These are phyloP conservation scores for Colletotrichum phormii DNA, from an alignment of 2,329 filamentous ascomycete species.

Conservation along the genomic window DNA sequence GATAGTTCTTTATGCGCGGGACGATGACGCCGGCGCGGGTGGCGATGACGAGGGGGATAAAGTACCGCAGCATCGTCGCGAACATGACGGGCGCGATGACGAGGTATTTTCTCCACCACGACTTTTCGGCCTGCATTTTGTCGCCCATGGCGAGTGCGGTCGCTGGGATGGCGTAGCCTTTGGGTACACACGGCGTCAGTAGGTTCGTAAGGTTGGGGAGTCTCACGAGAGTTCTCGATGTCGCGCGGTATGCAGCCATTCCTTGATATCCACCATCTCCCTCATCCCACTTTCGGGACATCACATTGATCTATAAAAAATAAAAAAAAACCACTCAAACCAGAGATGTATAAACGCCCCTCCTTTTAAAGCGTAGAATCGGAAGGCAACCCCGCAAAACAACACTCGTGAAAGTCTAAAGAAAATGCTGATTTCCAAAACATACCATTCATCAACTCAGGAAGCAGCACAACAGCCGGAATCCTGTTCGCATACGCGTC, in stretches of 20 bases:
- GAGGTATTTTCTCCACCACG: slow-evolving; percentile 25
- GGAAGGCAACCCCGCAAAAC: too few relatives aligned
- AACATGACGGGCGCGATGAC: slow-evolving; percentile 45
- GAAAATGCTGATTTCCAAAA: neutral
- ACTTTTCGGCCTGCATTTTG: slow-evolving; percentile 32
- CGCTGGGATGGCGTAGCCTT: slow-evolving; percentile 45
- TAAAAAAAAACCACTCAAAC: too few relatives aligned
- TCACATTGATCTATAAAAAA: too few relatives aligned
- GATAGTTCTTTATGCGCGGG: slow-evolving; percentile 50
- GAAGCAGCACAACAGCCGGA: slow-evolving; percentile 62
- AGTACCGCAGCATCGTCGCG: slow-evolving; percentile 14
- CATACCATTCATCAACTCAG: slow-evolving; percentile 63
- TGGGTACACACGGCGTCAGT: neutral
- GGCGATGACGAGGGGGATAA: slow-evolving; percentile 47
- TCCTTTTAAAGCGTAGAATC: too few relatives aligned
- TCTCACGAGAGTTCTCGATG: too few relatives aligned
- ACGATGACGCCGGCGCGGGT: slow-evolving; percentile 46
- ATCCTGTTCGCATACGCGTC: slow-evolving; percentile 65
- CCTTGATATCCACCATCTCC: too few relatives aligned
- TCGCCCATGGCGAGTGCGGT: slow-evolving; percentile 46
- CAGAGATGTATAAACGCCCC: too few relatives aligned
- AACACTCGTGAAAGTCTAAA: neutral
- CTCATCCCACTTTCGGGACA: too few relatives aligned
- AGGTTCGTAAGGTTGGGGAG: too few relatives aligned
- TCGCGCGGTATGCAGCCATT: too few relatives aligned